Base-by-base conservation (phyloP, 1,284 basidiomycete genomes). In the Irpex sp. region DNA sequence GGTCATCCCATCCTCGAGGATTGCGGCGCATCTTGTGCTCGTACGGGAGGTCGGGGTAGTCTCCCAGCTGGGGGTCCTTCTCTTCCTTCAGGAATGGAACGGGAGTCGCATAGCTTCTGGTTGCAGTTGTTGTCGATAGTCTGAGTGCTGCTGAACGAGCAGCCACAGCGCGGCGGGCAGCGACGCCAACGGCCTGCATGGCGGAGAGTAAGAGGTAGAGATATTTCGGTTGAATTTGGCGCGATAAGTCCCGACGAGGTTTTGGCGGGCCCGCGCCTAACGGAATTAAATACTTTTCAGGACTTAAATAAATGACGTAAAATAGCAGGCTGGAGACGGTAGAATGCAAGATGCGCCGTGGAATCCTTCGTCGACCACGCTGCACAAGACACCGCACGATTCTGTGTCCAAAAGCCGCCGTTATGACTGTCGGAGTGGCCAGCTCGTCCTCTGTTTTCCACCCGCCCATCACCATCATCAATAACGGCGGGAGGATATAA, bases 1-100 rank as follows among this genome's bases (percentile, higher is more conserved):
- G 72, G 75, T 96, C 93, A 78, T 92, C 87, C 93, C 93, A 96
- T 59, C 92, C 92, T 62, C 77, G 81, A 0, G 93, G 81, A 47
- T 86, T 80, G 40, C 91, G 82, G 38, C 80, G 78, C 71, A 93
- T 92, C 68, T 85, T 81, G 15, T 88, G 90, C 58, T 89, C 80
- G 74, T 83, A 82, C 47, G 92, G 91, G 3, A 94, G 81, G 69
- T 89, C 82, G 17, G 93, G 93, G 71, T 96, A 94, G 69, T 87
- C 91, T 67, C 80, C 81, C 13, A 91, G 76, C 67, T 91, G 88
- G 0, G 88, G 87, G 71, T 91, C 88, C 38, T 74, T 75, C 64
- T 86, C 83, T 56, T 80, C 62, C 56, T 63, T 67, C 56, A 62
- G n/a, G 48, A 59, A 52, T n/a, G 67, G 64, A 40, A 67, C 62